Base-by-base conservation (phyloP, 1,284 basidiomycete genomes). In the Cryptococcus hybrid region DNA sequence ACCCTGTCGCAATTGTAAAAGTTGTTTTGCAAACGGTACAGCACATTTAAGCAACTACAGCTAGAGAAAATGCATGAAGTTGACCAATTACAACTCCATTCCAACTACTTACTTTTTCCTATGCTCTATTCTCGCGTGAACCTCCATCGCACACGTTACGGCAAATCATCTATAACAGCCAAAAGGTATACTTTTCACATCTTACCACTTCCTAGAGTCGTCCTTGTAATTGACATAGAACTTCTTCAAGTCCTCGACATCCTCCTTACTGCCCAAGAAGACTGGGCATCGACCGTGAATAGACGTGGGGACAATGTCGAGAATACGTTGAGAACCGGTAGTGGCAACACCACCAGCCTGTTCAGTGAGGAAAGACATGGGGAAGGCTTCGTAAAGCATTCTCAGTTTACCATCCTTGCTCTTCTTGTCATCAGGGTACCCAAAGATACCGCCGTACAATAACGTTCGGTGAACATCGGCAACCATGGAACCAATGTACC, bases 401-500 rank as follows among this genome's bases (percentile, higher is more conserved):
- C 96, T 85, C 68, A 99, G 83, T 81, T 99, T 99, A 71, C 70
- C 75, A 67, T 80, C 88, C 82, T 94, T 96, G 80, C 86, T 90
- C 85, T 99, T 99, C 84, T 92, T 97, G 81, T 99, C 96, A 70
- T 88, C 88, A 5, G 96, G 96, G 80, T 99, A 99, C 40, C 94
- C 92, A 72, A 99, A 99, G 74, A 99, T 98, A 51, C 96, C 96
- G 44, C 96, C 96, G 75, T 99, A 99, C 6, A 99, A 82, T 48
- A 99, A 81, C 6, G 96, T 99, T 66, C 95, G 86, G 80, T 99
- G 95, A 30, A 78, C 77, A 55, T 78, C 77, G 51, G 77, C 77
- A 47, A 99, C 96, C 96, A 99, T 99, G 62, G 92, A 96, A 36
- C 94, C 96, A 74, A 99, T 98, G 80, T 99, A 99, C 57, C 96